Evolutionary conservation across 768 basidiomycete genomes (phyloP), one percentile per base, ranked within the genome.

Genomic region (Tricholomella constricta): DNA sequence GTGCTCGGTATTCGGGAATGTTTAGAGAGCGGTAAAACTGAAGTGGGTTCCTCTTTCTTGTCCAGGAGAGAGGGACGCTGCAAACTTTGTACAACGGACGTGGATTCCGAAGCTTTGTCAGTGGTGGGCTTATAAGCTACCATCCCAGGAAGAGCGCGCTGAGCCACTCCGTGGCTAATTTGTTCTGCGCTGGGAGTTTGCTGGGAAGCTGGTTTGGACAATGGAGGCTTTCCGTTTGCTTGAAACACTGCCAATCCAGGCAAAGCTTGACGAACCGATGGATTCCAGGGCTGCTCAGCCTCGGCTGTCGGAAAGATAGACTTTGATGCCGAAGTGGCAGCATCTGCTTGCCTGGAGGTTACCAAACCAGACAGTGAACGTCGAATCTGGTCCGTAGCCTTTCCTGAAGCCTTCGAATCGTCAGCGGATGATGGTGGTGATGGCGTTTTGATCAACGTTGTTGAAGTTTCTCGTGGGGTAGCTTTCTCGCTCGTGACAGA

Each of bases 1-100:
- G 86, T 80, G 61, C 82, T 88, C 4, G 87, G 82, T 46, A 85
- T 85, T 19, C 87, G 83, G 40, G 70, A 52, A 60, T 79, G 80
- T 46, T 75, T 77, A 3, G 69, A 62, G 5, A 79, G 74, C 1
- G 77, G 68, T 3, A 62, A 56, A 2, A 69, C 56, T 19, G 65
- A 34, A 22, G 52, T 43, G 22, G 46, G 46, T 34, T 55, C 66
- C 3, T 72, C 70, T 48, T 59, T 53, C 20, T 53, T 54, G 11
- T 25, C 45, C 6, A 31, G 15, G 19, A 35, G n/a, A 12, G 48
- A 50, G 32, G 46, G 22, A n/a, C 23, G 45, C 38, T 44, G 50
- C 11, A 43, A 31, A 40, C 32, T 26, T 34, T 45, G 36, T 11
- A 37, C 14, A 19, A 25, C 3, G 15, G 50, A 11, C 31, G 17